Percentiles rank a stretch among this genome's conserved stretches.
Evolutionary conservation across 2,329 filamentous ascomycete species (phyloP).

Genomic region (Pseudopithomyces maydicus): DNA sequence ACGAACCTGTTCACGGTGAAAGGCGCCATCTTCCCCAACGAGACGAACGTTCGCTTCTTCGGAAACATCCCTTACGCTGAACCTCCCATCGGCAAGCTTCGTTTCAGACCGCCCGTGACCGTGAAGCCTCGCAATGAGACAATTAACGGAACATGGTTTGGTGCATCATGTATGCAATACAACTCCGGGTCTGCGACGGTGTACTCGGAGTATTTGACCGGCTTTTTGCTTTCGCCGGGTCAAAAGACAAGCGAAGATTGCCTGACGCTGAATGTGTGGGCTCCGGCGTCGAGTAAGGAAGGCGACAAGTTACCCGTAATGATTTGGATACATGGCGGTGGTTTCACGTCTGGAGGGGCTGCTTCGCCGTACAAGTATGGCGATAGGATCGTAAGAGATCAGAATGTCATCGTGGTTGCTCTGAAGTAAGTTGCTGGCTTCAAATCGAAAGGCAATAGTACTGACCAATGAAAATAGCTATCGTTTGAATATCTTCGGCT

Average conservation of each 20-base stretch:
- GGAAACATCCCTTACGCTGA: conserved; percentile 25
- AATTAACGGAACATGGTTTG: conserved; percentile 24
- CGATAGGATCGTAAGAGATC: conserved; percentile 49
- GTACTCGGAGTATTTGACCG: conserved; percentile 26
- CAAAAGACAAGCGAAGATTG: conserved; percentile 30
- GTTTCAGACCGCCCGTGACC: conserved; percentile 24
- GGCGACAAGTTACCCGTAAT: conserved; percentile 46
- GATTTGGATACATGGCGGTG: conserved; percentile 55
- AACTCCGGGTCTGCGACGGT: conserved; percentile 22
- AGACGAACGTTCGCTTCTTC: conserved; percentile 26
- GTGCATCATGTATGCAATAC: conserved; percentile 26
- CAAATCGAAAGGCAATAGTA: neutral
- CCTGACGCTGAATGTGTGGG: conserved; percentile 32
- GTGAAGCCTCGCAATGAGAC: conserved; percentile 15
- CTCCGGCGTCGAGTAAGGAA: conserved; percentile 22
- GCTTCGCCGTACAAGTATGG: conserved; percentile 54
- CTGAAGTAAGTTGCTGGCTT: conserved; percentile 30
- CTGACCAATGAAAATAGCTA: conserved; percentile 17
- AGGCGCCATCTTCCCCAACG: conserved; percentile 23
- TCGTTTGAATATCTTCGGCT: conserved; percentile 44
- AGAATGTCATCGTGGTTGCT: conserved; percentile 49
- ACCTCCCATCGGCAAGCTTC: conserved; percentile 17
- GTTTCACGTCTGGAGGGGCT: conserved; percentile 50
- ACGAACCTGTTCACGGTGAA: conserved; percentile 23
- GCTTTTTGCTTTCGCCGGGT: conserved; percentile 25